Conservation (phyloP, 345 rosid genomes). For the Ceriops decandra region DNA sequence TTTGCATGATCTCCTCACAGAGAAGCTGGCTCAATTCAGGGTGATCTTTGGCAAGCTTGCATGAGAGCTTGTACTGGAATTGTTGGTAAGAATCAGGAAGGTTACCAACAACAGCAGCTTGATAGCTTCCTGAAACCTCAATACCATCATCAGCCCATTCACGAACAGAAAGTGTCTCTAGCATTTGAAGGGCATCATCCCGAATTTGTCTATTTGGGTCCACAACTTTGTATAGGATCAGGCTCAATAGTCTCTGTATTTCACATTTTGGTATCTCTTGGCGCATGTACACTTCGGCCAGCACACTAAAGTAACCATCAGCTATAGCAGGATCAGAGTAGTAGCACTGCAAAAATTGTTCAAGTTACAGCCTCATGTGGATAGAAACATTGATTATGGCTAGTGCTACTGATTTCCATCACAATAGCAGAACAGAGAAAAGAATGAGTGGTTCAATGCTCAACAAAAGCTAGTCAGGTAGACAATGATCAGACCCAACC, state of each 20-base stretch:
- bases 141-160: constrained; percentile 97
- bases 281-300: constrained; percentile 99
- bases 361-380: background rate
- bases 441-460: background rate
- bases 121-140: constrained; percentile 89
- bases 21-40: constrained; percentile 95
- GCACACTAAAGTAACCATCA: constrained; percentile 95
- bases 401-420: background rate
- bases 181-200: constrained; percentile 99
- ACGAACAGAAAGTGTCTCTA: constrained; percentile 95
- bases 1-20: constrained; percentile 98
- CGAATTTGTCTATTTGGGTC: constrained; percentile 98
- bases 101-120: constrained; percentile 98
- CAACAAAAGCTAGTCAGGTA: constrained; percentile 5
- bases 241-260: constrained; percentile 89
- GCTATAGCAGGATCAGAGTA: constrained; percentile 93
- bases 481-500: background rate
- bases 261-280: constrained; percentile 97
- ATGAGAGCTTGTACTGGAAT: constrained; percentile 93
- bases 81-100: constrained; percentile 99
- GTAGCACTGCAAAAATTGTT: constrained; percentile 64
- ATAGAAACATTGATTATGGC: background rate
- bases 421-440: background rate
- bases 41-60: constrained; percentile 97
- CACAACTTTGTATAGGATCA: constrained; percentile 95